phyloP scores from a whole-genome alignment of 2,329 filamentous ascomycete genomes.

The Fusarium napiforme region DNA sequence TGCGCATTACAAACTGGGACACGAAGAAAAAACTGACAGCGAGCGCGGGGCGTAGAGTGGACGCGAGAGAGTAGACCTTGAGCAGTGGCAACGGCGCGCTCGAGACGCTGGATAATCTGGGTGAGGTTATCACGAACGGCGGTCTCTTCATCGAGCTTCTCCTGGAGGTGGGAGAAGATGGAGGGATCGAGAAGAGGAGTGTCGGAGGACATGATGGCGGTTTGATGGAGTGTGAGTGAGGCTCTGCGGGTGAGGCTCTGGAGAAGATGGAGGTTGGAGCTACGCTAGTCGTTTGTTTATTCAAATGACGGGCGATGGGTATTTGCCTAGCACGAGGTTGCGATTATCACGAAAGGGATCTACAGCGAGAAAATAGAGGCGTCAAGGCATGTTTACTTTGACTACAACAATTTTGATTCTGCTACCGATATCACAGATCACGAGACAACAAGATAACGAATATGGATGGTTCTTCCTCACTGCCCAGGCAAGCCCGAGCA shows the following conservation, averaged over 20 bases:
- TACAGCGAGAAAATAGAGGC: no score
- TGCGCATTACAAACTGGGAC: neutral
- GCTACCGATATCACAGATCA: rapidly evolving
- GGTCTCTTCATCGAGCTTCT: constrained; percentile 88
- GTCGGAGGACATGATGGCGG: constrained; percentile 47
- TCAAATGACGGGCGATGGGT: neutral
- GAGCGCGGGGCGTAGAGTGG: constrained; percentile 81
- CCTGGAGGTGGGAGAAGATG: constrained; percentile 89
- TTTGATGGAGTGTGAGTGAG: constrained; percentile 20
- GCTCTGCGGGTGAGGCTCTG: constrained; percentile 35
- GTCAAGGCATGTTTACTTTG: no score
- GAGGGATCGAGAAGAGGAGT: constrained; percentile 71
- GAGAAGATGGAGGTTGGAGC: constrained; percentile 8
- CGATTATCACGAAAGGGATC: neutral
- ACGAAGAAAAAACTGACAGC: constrained; percentile 54
- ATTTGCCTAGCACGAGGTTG: constrained; percentile 7
- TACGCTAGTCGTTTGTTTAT: constrained; percentile 15
- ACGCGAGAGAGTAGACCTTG: constrained; percentile 88
- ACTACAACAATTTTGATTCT: no score
- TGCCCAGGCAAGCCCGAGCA: constrained; percentile 50
- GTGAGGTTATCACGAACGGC: constrained; percentile 84
- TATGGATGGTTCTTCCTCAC: constrained; percentile 60
- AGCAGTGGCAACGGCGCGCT: constrained; percentile 83
- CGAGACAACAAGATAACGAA: neutral
- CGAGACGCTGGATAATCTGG: constrained; percentile 82